Evolutionary conservation across 2,329 filamentous ascomycete species (phyloP), one percentile per base, ranked within the genome.

Genomic region (Trichoderma cornu-damae): DNA sequence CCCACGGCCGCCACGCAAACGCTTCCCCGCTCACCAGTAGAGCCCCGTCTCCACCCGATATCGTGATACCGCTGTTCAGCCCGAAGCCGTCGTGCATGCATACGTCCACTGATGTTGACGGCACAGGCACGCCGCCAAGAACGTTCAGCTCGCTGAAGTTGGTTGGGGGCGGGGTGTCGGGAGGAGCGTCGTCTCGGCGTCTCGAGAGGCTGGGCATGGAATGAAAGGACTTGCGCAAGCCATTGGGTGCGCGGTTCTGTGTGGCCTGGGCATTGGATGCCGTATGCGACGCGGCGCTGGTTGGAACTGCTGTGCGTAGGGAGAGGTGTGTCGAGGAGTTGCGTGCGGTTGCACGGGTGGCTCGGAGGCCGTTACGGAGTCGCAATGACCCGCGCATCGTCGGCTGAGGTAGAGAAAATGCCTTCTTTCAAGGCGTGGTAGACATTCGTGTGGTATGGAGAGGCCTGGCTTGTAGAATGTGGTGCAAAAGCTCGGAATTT

Each of bases 1-100:
- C 73, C 90, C 93, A 96, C 4, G 94, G 94, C 68, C 82, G 77
- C 94, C 94, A 99, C 50, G 79, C 75, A 70, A 96, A 97, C 1
- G 87, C 91, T 72, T 97, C 91, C 5, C 93, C 93, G 38, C 85
- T 87, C 1, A 96, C 81, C 4, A 99, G 79, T 61, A 99, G 69
- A 24, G 91, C 81, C 0, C 90, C 93, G 51, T 83, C 79, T 0
- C 87, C 86, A 44, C 83, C 83, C 1, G 76, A 74, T 28, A 96
- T 83, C 53, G 82, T 85, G 34, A 88, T 75, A 9, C 92, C 91
- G 65, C 86, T 95, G 72, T 94, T 88, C 44, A 99, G 78, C 62
- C 88, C 84, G 71, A 99, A 99, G 1, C 94, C 94, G 65, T 93
- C 86, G 59, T 81, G 76, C 59, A 88, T 83, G 73, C 90, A 96